Percentiles rank a stretch among this genome's conserved stretches.
These are phyloP conservation scores for Physcomitrellopsis africana DNA, from an alignment of 225 moss, liverwort and hornwort species.

Conservation along the genomic window DNA sequence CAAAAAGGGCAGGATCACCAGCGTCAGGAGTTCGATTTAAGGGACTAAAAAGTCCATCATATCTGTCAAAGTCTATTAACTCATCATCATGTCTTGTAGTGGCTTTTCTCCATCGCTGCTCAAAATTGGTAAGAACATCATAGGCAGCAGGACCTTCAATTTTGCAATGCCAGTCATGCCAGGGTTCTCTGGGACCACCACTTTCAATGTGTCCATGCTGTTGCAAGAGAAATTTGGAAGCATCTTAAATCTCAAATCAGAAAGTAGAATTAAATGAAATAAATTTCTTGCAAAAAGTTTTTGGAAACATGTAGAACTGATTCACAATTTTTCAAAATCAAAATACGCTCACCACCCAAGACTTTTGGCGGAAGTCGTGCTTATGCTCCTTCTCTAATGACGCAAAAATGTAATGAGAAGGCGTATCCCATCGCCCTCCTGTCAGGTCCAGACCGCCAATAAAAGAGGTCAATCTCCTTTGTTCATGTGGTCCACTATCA, in stretches of 20 bases:
- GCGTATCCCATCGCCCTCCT: slow-evolving; percentile 42
- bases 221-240: slow-evolving; percentile 1
- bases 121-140: slow-evolving; percentile 70
- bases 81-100: slow-evolving; percentile 58
- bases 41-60: slow-evolving; percentile 55
- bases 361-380: slow-evolving; percentile 35
- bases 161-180: slow-evolving; percentile 72
- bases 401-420: slow-evolving; percentile 37
- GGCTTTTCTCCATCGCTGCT: slow-evolving; percentile 70
- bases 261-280: not conserved
- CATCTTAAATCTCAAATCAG: not conserved
- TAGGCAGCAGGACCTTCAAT: slow-evolving; percentile 75
- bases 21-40: slow-evolving; percentile 45
- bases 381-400: slow-evolving; percentile 35
- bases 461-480: slow-evolving; percentile 32
- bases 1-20: slow-evolving; percentile 57
- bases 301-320: too few species aligned
- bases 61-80: slow-evolving; percentile 58
- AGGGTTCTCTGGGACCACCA: slow-evolving; percentile 71
- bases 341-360: slow-evolving; percentile 29
- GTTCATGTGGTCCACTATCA: slow-evolving; percentile 20
- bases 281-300: not conserved
- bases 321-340: not conserved
- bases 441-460: slow-evolving; percentile 35
- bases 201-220: slow-evolving; percentile 40